Evolutionary conservation across 768 basidiomycete species (phyloP).

Genomic region (Suillus fuscotomentosus): DNA sequence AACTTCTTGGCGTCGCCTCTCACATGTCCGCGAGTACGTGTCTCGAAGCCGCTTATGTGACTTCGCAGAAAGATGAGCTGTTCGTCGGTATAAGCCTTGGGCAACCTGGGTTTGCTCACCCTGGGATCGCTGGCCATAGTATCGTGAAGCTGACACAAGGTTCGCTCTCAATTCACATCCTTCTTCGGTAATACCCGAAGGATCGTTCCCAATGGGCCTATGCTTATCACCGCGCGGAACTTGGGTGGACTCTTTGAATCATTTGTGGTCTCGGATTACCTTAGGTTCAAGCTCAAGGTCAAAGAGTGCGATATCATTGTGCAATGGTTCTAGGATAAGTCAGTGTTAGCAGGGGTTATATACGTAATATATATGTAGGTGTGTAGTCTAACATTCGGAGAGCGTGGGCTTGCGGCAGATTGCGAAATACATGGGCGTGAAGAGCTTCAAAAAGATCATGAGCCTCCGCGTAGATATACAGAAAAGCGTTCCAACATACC

Average conservation of each 20-base stretch:
- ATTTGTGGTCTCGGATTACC: not conserved
- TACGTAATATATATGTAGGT: not conserved
- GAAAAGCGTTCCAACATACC: constrained; percentile 37
- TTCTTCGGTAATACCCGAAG: constrained; percentile 21
- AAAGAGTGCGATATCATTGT: not conserved
- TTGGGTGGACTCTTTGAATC: not conserved
- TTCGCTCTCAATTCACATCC: constrained; percentile 7
- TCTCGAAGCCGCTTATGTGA: constrained; percentile 55
- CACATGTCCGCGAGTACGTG: constrained; percentile 55
- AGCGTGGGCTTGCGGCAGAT: constrained; percentile 52
- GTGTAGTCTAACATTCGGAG: constrained; percentile 3
- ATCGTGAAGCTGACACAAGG: constrained; percentile 8
- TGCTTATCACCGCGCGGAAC: constrained; percentile 1
- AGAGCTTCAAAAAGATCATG: constrained; percentile 50
- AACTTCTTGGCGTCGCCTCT: constrained; percentile 72
- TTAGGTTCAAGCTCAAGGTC: constrained; percentile 1
- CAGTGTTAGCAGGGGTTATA: constrained; percentile 1
- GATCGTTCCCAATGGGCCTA: constrained; percentile 23
- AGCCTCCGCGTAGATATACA: constrained; percentile 9
- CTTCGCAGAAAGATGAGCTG: constrained; percentile 58
- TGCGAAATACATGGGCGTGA: constrained; percentile 85
- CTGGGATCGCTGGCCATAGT: constrained; percentile 55
- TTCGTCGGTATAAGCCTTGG: constrained; percentile 63
- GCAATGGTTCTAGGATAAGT: not conserved
- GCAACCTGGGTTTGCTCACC: constrained; percentile 63